Percentiles rank a stretch among this genome's conserved stretches.
Conservation (phyloP, 2,329 filamentous ascomycete species). For the Calonectria ilicicola region DNA sequence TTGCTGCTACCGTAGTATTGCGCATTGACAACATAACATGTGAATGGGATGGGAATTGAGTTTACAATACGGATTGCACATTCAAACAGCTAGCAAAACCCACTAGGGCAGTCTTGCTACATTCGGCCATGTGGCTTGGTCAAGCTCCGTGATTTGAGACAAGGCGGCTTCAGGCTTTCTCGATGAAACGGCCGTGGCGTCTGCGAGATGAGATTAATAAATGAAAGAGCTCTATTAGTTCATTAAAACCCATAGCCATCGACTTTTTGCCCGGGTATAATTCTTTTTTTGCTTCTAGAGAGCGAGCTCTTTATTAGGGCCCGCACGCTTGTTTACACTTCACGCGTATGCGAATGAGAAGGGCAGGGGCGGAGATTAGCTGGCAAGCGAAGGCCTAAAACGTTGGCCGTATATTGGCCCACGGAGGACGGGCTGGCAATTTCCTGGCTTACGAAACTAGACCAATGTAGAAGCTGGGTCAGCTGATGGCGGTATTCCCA, state of each 20-base stretch:
- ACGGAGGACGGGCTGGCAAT: not conserved
- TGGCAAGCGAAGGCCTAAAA: not conserved
- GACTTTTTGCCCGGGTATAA: not conserved
- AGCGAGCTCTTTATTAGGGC: not conserved
- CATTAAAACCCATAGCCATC: not conserved
- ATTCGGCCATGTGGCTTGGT: not conserved
- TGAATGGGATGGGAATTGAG: not conserved
- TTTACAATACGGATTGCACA: not conserved
- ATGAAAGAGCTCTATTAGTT: not conserved
- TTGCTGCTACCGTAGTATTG: too few relatives aligned
- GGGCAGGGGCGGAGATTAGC: not conserved
- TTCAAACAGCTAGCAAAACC: not conserved
- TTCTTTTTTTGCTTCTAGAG: not conserved
- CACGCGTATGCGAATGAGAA: not conserved
- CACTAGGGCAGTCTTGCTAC: not conserved
- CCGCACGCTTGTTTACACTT: constrained; percentile 4
- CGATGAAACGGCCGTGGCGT: constrained; percentile 19
- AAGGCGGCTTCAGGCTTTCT: not conserved
- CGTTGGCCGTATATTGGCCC: not conserved
- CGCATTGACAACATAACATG: not conserved
- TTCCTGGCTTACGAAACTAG: not conserved
- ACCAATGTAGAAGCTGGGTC: not conserved
- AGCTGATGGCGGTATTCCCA: not conserved
- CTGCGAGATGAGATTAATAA: constrained; percentile 11
- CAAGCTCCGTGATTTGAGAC: not conserved